Base-by-base conservation (phyloP, 768 basidiomycete genomes). In the Agaricus sinodeliciosus region DNA sequence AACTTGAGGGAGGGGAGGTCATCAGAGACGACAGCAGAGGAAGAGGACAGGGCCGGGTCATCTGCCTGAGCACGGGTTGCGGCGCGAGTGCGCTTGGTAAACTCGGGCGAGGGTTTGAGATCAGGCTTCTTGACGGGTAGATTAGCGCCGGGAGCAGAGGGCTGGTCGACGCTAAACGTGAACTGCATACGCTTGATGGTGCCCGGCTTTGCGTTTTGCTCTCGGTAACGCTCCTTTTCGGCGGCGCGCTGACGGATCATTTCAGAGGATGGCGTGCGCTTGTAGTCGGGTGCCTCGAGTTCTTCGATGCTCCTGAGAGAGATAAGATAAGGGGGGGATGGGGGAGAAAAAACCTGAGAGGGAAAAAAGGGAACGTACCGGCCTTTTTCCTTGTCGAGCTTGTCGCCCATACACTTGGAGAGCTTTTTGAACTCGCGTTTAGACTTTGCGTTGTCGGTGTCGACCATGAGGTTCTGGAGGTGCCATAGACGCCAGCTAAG, bases 401-500 rank as follows among this genome's bases (percentile, higher is more conserved):
- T 91, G 74, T 93, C 90, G 58, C 90, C 81, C 91, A 93, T 93
- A 65, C 70, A 80, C 69, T 87, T 90, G 61, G 86, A 87, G 51
- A 93, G 81, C 62, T 89, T 90, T 73, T 85, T 88, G 77, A 93
- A 92, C 70, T 92, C 89, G 45, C 90, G 85, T 65, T 90, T 90
- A 13, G 85, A 82, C 69, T 83, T 87, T 40, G 90, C 89, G 58
- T 90, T 90, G 77, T 93, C 91, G 56, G 84, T 78, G 70, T 93
- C 90, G 71, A 93, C 90, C 74, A 92, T 92, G 61, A 92, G 81
- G 61, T 84, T 89, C 72, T 93, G 90, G 46, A 93, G 81, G 65
- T 92, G 89, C 90, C 90, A 93, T 67, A 93, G 79, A 64, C 90
- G 81, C 90, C 90, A 93, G 60, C 84, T 86, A 70, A 93, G 71